Percentiles rank a stretch among this genome's conserved stretches.
Evolutionary conservation across 2,329 filamentous ascomycete genomes (phyloP).

Genomic region (Periconia macrospinosa): DNA sequence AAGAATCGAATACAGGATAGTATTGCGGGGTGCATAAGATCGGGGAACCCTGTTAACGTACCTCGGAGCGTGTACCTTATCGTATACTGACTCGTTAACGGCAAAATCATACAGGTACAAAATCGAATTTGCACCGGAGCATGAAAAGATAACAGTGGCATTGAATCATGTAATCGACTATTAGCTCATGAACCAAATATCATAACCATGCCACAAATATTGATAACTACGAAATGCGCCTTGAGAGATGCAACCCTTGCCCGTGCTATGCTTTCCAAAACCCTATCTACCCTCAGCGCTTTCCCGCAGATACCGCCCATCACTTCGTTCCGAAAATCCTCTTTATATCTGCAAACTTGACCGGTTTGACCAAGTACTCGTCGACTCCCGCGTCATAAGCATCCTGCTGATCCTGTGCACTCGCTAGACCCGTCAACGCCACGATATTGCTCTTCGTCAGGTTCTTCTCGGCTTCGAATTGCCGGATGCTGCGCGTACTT

Average conservation of each 20-base stretch:
- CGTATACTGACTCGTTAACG: no score
- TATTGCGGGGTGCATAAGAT: no score
- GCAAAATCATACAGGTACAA: no score
- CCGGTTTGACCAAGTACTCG: conserved; percentile 43
- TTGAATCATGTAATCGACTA: no score
- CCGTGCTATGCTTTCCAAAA: neutral
- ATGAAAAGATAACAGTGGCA: no score
- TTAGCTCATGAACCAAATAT: neutral
- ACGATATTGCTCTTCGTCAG: conserved; percentile 30
- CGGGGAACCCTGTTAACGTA: no score
- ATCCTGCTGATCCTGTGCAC: conserved; percentile 36
- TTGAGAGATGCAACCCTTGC: neutral
- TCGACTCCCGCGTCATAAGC: conserved; percentile 40
- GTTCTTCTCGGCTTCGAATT: conserved; percentile 27
- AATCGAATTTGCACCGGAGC: no score
- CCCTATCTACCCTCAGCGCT: neutral
- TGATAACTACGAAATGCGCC: neutral
- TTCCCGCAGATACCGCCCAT: neutral
- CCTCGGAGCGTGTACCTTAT: no score
- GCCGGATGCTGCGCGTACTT: conserved; percentile 33
- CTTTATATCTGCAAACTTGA: conserved; percentile 39
- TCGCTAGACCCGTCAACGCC: conserved; percentile 43
- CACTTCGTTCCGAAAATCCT: conserved; percentile 20
- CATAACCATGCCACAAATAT: neutral
- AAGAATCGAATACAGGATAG: no score